Percentiles rank a stretch among this genome's conserved stretches.
Conservation (phyloP, 1,284 basidiomycete species). For the Cutaneotrichosporon curvatum region DNA sequence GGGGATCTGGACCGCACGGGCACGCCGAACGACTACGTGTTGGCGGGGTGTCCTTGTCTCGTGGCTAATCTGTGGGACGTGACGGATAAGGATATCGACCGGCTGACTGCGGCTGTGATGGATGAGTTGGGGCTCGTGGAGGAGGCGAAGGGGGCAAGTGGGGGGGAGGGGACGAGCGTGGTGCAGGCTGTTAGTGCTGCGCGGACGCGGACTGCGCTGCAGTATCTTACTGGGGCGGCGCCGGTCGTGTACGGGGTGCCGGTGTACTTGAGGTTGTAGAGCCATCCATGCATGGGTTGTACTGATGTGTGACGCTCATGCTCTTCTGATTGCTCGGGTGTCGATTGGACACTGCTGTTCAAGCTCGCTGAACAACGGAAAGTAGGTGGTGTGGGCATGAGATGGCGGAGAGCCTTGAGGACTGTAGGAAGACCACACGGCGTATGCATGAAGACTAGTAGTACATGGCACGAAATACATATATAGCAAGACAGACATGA, state of each 20-base stretch:
- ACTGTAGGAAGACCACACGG: no score
- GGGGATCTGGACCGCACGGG: slow-evolving; percentile 88
- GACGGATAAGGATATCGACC: slow-evolving; percentile 94
- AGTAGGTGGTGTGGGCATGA: no score
- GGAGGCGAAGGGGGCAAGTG: slow-evolving; percentile 23
- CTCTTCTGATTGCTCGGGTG: no score
- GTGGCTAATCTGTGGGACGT: slow-evolving; percentile 98
- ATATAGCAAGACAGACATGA: no score
- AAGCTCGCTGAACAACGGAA: no score
- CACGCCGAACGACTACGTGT: slow-evolving; percentile 87
- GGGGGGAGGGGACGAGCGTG: slow-evolving; percentile 37
- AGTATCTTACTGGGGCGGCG: slow-evolving; percentile 92
- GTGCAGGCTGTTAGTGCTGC: slow-evolving; percentile 73
- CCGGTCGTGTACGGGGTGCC: slow-evolving; percentile 93
- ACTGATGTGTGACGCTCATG: no score
- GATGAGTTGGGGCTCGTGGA: slow-evolving; percentile 59
- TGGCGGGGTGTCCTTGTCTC: slow-evolving; percentile 89
- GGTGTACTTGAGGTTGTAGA: slow-evolving; percentile 19
- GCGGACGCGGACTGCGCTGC: slow-evolving; percentile 74
- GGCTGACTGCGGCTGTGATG: slow-evolving; percentile 77
- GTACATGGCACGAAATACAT: no score
- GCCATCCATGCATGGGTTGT: background rate
- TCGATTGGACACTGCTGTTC: no score
- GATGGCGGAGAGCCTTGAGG: no score
- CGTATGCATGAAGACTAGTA: no score